A percentile compares a stretch with the other conserved stretches of the same genome.
Conservation (phyloP, 2,329 filamentous ascomycete species). For the Aspergillus candidus region DNA sequence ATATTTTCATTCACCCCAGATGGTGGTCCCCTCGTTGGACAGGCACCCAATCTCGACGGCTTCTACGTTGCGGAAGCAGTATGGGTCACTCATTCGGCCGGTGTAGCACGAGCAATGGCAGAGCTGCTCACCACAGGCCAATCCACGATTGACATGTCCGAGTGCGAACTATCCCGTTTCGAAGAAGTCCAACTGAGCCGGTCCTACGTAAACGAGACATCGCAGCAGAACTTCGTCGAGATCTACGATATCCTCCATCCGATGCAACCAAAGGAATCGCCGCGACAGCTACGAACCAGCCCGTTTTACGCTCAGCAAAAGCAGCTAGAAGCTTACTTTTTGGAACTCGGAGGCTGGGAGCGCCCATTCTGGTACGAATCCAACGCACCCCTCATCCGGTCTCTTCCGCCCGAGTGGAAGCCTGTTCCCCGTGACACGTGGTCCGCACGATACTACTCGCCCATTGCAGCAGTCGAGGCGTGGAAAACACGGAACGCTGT, state of each 20-base stretch:
- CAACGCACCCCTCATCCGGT: conserved; percentile 48
- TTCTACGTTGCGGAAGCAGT: conserved; percentile 62
- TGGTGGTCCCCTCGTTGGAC: conserved; percentile 55
- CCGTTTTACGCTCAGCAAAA: conserved; percentile 52
- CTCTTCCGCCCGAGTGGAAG: conserved; percentile 50
- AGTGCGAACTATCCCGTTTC: conserved; percentile 56
- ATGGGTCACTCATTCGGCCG: conserved; percentile 62
- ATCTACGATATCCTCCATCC: conserved; percentile 61
- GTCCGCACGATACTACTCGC: conserved; percentile 53
- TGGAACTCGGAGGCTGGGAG: conserved; percentile 57
- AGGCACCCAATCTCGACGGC: conserved; percentile 52
- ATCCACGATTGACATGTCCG: conserved; percentile 52
- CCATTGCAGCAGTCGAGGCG: conserved; percentile 55
- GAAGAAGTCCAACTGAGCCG: conserved; percentile 55
- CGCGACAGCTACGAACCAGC: conserved; percentile 53
- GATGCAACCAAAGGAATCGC: conserved; percentile 51
- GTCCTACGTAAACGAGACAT: conserved; percentile 53
- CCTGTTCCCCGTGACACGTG: conserved; percentile 53
- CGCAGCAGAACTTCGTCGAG: conserved; percentile 57
- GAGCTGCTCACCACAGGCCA: conserved; percentile 53
- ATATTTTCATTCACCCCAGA: conserved; percentile 63
- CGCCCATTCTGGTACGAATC: conserved; percentile 57
- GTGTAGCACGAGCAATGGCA: conserved; percentile 56
- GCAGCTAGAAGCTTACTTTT: conserved; percentile 49
- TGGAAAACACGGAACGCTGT: conserved; percentile 60